Evolutionary conservation across 345 rosid genomes (phyloP).

Genomic region (Salix arbutifolia): DNA sequence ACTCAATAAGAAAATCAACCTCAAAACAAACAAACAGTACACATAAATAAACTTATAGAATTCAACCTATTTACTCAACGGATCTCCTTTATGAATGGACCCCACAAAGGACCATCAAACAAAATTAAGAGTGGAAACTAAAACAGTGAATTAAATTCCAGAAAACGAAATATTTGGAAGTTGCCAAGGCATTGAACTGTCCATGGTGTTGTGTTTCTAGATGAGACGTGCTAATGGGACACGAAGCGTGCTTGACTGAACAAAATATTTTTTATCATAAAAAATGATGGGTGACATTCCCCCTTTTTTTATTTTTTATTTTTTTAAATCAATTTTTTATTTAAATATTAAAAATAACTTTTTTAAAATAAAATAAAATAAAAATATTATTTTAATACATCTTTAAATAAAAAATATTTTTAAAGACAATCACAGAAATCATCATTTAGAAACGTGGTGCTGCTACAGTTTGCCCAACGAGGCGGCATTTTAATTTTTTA

Average conservation of each 20-base stretch:
- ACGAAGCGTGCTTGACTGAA: slow-evolving; percentile 38
- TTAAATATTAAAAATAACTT: no score
- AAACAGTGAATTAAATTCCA: not conserved
- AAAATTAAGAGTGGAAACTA: not conserved
- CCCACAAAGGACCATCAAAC: not conserved
- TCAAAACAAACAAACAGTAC: no score
- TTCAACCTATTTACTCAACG: slow-evolving; percentile 2
- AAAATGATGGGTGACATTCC: not conserved
- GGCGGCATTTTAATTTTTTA: slow-evolving; percentile 20
- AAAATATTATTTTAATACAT: no score
- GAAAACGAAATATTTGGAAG: not conserved
- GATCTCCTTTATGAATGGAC: not conserved
- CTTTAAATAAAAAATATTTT: no score
- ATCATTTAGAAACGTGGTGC: slow-evolving; percentile 8
- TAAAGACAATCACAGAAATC: no score
- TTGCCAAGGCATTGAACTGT: not conserved
- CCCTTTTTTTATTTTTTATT: no score
- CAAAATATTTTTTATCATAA: not conserved
- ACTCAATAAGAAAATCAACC: no score
- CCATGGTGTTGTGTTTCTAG: not conserved
- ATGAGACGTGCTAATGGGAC: not conserved
- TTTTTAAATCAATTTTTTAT: no score
- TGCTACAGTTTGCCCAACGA: slow-evolving; percentile 8
- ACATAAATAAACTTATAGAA: not conserved
- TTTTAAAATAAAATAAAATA: no score